phyloP scores from a whole-genome alignment of 257 asterid species.

The Cruciata laevipes region DNA sequence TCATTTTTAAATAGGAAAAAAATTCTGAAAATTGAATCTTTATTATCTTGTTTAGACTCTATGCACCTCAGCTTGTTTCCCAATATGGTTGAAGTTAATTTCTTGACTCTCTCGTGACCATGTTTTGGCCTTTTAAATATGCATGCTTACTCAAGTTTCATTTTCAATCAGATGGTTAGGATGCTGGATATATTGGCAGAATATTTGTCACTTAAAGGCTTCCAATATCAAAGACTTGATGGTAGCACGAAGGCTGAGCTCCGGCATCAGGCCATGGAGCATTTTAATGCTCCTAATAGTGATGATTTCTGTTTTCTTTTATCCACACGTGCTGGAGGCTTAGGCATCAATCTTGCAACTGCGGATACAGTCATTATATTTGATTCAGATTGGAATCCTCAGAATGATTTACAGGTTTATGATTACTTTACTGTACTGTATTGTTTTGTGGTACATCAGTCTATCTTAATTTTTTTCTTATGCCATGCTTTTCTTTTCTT shows the following conservation, averaged over 20 bases:
- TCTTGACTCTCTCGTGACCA: slow-evolving; percentile 2
- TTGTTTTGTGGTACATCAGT: background rate
- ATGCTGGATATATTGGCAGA: slow-evolving; percentile 96
- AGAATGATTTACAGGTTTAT: slow-evolving; percentile 93
- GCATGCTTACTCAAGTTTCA: slow-evolving; percentile 10
- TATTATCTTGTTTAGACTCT: background rate
- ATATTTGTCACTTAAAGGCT: slow-evolving; percentile 83
- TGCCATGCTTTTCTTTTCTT: slow-evolving; percentile 14
- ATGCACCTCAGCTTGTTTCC: background rate
- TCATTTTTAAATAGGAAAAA: background rate
- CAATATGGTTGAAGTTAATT: background rate
- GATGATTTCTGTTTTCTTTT: slow-evolving; percentile 99
- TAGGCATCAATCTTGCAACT: slow-evolving; percentile 99
- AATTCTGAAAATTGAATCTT: background rate
- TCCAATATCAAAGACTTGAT: slow-evolving; percentile 94
- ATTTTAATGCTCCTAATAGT: slow-evolving; percentile 95
- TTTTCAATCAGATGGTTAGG: slow-evolving; percentile 82
- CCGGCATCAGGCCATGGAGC: slow-evolving; percentile 99
- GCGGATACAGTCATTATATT: slow-evolving; percentile 98
- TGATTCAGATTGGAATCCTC: slow-evolving; percentile 99
- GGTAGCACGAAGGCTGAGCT: slow-evolving; percentile 98
- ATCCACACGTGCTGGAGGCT: slow-evolving; percentile 98
- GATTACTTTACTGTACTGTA: slow-evolving; percentile 10
- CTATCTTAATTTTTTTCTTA: slow-evolving; percentile 5
- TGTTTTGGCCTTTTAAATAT: background rate